Conservation (phyloP, 202 grass and related monocot genomes). For the Panicum virgatum region DNA sequence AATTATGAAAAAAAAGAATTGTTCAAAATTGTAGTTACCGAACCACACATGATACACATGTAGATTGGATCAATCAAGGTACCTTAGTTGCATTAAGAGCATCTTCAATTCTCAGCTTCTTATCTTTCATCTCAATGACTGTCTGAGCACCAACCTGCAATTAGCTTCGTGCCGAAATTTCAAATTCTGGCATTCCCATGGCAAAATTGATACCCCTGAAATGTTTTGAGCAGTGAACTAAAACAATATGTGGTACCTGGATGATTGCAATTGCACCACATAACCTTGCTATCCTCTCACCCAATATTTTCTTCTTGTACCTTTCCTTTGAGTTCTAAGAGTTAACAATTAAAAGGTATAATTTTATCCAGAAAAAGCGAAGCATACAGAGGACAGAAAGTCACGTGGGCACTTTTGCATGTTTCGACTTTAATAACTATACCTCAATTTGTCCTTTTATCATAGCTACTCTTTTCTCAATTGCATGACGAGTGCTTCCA, state of each 20-base stretch:
- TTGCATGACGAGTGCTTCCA: conserved; percentile 57
- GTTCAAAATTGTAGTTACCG: conserved; percentile 29
- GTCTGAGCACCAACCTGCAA: conserved; percentile 90
- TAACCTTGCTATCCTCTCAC: conserved; percentile 91
- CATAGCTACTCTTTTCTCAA: conserved; percentile 71
- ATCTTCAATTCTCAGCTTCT: conserved; percentile 95
- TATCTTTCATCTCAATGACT: conserved; percentile 94
- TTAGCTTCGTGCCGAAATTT: conserved; percentile 31
- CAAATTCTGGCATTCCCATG: conserved; percentile 24
- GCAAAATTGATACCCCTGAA: background rate
- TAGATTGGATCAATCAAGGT: conserved; percentile 23
- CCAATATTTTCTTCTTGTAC: conserved; percentile 86
- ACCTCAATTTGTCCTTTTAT: conserved; percentile 79
- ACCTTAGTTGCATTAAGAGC: conserved; percentile 95
- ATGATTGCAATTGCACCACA: conserved; percentile 86
- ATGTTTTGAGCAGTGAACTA: conserved; percentile 11
- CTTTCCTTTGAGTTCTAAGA: conserved; percentile 69
- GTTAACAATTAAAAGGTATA: conserved; percentile 29
- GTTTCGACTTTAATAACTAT: conserved; percentile 8
- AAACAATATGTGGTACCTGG: conserved; percentile 49
- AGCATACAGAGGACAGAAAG: background rate
- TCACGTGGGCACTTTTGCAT: background rate
- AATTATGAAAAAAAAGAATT: conserved; percentile 15
- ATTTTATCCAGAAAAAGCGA: background rate
- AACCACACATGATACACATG: conserved; percentile 30